These are phyloP conservation scores for Nemania sp. DNA, from an alignment of 2,329 filamentous ascomycete species.

Conservation along the genomic window DNA sequence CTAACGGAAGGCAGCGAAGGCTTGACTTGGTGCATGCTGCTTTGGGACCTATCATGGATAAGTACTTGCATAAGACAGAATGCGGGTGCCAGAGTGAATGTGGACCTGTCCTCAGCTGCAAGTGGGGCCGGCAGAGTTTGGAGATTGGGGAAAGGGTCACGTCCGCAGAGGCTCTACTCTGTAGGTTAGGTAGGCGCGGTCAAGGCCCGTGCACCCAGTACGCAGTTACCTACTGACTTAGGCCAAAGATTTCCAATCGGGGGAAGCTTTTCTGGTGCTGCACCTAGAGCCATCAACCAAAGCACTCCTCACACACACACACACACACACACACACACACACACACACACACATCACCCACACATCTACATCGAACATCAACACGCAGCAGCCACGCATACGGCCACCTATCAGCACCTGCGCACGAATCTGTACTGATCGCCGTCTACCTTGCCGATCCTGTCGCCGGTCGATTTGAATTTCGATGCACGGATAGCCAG, in stretches of 20 bases:
- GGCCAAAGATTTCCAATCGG: slow-evolving; percentile 35
- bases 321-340: no score
- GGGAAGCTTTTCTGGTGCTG: slow-evolving; percentile 19
- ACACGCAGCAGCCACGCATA: no score
- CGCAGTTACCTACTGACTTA: no score
- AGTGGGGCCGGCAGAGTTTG: not conserved
- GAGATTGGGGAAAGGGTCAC: slow-evolving; percentile 3
- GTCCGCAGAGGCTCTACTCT: slow-evolving; percentile 6
- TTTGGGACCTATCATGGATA: no score
- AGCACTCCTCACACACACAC: slow-evolving; percentile 15
- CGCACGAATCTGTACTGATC: slow-evolving; percentile 9
- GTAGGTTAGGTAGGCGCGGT: not conserved
- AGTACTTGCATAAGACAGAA: no score
- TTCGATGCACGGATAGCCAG: slow-evolving; percentile 10
- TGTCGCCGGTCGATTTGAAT: not conserved
- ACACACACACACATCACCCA: no score
- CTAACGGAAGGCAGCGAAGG: not conserved
- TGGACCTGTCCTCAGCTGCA: no score
- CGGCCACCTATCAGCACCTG: slow-evolving; percentile 2
- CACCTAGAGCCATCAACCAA: slow-evolving; percentile 1
- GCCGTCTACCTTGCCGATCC: slow-evolving; percentile 1
- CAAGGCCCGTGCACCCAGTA: slow-evolving; percentile 29
- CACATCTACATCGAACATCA: no score
- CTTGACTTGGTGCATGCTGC: no score
- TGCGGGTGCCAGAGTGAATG: no score